Evolutionary conservation across 192 early-diverging fungal genomes (phyloP).

Genomic region (Linnemannia schmuckeri): DNA sequence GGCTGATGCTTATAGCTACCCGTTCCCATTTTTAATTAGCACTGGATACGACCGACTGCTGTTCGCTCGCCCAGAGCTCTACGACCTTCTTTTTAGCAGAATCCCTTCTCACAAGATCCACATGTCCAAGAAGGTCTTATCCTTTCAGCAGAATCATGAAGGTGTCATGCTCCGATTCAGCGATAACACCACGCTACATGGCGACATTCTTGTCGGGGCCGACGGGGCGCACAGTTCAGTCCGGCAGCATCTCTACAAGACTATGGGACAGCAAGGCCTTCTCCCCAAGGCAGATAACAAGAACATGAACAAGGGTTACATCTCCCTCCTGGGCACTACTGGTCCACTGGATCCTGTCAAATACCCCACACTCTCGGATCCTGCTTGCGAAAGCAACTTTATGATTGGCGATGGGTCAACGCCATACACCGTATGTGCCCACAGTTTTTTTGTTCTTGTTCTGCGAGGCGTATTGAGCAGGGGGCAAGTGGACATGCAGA

Average conservation of each 20-base stretch:
- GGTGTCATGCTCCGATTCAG: slow-evolving; percentile 21
- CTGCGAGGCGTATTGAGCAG: no score
- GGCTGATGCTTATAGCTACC: no score
- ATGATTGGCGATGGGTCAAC: not conserved
- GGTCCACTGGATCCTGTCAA: not conserved
- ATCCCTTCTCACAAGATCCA: no score
- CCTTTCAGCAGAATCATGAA: slow-evolving; percentile 14
- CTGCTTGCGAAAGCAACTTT: no score
- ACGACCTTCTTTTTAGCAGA: no score
- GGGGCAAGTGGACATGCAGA: no score
- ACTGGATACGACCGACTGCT: no score
- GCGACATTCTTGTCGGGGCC: slow-evolving; percentile 12
- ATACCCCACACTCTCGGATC: not conserved
- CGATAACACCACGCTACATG: not conserved
- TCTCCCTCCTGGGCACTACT: not conserved
- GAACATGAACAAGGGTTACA: not conserved
- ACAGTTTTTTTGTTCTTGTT: no score
- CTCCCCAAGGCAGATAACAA: not conserved
- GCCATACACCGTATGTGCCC: not conserved
- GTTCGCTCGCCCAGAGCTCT: no score
- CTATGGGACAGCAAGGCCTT: not conserved
- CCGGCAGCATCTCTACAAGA: slow-evolving; percentile 9
- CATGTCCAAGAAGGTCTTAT: slow-evolving; percentile 7
- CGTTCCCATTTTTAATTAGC: no score
- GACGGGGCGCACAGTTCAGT: not conserved